Evolutionary conservation across 305 asterid species (phyloP).

Genomic region (Plantago coronopus): DNA sequence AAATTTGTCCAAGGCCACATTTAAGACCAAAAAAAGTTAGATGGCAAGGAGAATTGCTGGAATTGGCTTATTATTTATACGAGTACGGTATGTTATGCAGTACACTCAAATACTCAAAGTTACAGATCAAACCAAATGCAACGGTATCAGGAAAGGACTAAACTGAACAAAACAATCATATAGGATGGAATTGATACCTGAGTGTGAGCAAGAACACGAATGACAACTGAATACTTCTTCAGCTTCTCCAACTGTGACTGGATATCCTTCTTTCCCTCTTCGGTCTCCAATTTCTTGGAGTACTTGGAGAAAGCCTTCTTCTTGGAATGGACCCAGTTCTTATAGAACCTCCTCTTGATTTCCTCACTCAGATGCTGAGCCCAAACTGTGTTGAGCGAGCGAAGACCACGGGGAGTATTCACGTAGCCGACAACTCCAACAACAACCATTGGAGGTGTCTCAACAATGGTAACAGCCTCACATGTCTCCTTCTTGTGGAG

Average conservation of each 20-base stretch:
- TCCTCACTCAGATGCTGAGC: slow-evolving; percentile 59
- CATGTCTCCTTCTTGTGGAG: slow-evolving; percentile 61
- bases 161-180: neutral
- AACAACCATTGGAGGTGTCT: slow-evolving; percentile 57
- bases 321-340: slow-evolving; percentile 64
- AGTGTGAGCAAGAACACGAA: slow-evolving; percentile 55
- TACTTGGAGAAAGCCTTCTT: slow-evolving; percentile 50
- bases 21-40: too few relatives aligned
- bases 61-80: too few relatives aligned
- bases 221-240: slow-evolving; percentile 39
- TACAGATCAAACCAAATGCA: too few relatives aligned
- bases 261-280: slow-evolving; percentile 54
- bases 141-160: too few relatives aligned
- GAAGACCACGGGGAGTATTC: slow-evolving; percentile 56
- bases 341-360: slow-evolving; percentile 50
- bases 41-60: too few relatives aligned
- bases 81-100: too few relatives aligned
- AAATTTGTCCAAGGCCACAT: too few relatives aligned
- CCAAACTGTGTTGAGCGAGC: slow-evolving; percentile 53
- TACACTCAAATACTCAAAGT: too few relatives aligned
- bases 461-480: slow-evolving; percentile 52
- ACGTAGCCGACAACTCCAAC: slow-evolving; percentile 57
- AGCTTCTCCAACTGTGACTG: slow-evolving; percentile 50
- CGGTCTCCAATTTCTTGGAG: slow-evolving; percentile 38
- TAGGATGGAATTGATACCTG: slow-evolving; percentile 26